Evolutionary conservation across 169 alveolate species (phyloP).

Genomic region (Plasmodium vivax): DNA sequence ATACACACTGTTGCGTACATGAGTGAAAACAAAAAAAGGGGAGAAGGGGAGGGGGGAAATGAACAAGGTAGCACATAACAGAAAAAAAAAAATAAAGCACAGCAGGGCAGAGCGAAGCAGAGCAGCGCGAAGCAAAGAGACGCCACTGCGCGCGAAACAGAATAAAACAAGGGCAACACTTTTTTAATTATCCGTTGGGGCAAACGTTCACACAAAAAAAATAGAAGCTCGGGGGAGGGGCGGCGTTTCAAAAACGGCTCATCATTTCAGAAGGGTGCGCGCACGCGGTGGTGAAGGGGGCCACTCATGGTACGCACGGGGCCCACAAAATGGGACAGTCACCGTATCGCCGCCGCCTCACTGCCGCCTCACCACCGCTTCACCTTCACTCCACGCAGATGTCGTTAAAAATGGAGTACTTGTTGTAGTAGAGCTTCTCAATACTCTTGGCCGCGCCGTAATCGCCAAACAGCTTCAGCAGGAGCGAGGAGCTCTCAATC

Average conservation of each 20-base stretch:
- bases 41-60: neutral
- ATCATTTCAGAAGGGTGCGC: neutral
- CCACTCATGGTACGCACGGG: neutral
- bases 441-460: slow-evolving; percentile 72
- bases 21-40: neutral
- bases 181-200: neutral
- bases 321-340: neutral
- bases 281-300: neutral
- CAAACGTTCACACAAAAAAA: slow-evolving; percentile 1
- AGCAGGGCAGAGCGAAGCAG: neutral
- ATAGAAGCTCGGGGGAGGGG: neutral
- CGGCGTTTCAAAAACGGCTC: neutral
- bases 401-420: slow-evolving; percentile 72
- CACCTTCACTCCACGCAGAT: slow-evolving; percentile 63
- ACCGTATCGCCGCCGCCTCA: too few relatives aligned
- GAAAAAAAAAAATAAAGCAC: neutral
- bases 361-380: neutral
- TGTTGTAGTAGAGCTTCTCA: slow-evolving; percentile 70
- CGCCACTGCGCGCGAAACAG: neutral
- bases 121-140: neutral
- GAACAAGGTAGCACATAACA: neutral
- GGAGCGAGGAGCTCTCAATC: slow-evolving; percentile 67
- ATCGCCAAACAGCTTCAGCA: slow-evolving; percentile 66
- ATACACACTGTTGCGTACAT: neutral
- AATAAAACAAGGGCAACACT: neutral